phyloP scores from a whole-genome alignment of 2,329 filamentous ascomycete genomes.

The Cercospora citrullina region DNA sequence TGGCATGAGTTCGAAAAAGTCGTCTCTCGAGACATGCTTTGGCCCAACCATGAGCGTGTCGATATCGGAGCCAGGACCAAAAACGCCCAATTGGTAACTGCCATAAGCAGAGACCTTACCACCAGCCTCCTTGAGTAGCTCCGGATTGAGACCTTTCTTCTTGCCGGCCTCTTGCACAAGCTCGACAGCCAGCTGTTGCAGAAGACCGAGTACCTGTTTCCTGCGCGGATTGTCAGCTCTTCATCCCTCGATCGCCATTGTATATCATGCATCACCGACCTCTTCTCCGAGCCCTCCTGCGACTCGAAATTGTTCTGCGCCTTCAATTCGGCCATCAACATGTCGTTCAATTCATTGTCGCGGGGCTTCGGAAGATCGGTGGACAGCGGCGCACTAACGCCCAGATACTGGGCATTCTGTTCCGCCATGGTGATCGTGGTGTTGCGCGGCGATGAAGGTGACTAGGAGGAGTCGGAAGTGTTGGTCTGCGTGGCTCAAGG shows the following conservation, averaged over 20 bases:
- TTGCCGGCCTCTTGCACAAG: conserved; percentile 82
- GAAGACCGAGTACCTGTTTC: conserved; percentile 68
- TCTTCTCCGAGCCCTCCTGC: conserved; percentile 76
- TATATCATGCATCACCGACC: conserved; percentile 52
- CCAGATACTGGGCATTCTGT: conserved; percentile 22
- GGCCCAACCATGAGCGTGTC: conserved; percentile 92
- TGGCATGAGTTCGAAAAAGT: conserved; percentile 93
- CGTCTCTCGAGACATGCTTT: conserved; percentile 80
- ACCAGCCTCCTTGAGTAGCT: conserved; percentile 77
- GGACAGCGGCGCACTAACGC: conserved; percentile 64
- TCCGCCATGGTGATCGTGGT: conserved; percentile 17
- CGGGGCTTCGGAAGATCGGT: conserved; percentile 70
- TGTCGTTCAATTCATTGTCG: conserved; percentile 75
- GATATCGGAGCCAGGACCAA: conserved; percentile 94
- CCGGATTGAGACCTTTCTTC: conserved; percentile 70
- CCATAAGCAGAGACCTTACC: conserved; percentile 96
- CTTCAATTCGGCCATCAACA: conserved; percentile 80
- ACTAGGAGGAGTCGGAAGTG: conserved; percentile 4
- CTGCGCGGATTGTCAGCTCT: conserved; percentile 47
- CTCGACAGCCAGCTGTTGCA: conserved; percentile 78
- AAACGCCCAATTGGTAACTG: conserved; percentile 91
- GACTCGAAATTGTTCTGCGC: conserved; percentile 90
- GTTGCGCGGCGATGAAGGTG: conserved; percentile 4
- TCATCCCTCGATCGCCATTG: background rate
- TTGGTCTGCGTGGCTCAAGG: conserved; percentile 6